A percentile compares a stretch with the other conserved stretches of the same genome.
Conservation (phyloP, 2,329 filamentous ascomycete genomes). For the Fragosphaeria purpurea region DNA sequence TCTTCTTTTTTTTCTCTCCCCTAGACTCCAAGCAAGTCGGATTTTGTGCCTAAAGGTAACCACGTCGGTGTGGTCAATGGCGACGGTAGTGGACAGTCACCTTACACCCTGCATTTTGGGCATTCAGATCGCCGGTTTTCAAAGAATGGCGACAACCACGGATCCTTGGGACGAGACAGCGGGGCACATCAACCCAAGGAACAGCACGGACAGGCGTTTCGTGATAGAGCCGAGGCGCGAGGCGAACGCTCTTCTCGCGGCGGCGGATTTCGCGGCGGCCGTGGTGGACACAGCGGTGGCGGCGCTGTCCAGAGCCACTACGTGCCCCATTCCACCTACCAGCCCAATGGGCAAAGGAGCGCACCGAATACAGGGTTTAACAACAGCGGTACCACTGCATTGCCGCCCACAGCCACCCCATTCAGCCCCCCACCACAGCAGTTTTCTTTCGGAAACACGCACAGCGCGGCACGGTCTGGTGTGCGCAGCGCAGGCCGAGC, state of each 20-base stretch:
- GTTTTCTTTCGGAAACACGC: constrained; percentile 22
- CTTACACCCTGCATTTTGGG: constrained; percentile 1
- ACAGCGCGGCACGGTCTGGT: constrained; percentile 1
- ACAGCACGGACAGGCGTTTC: constrained; percentile 16
- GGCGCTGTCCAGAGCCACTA: constrained; percentile 21
- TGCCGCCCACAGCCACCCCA: constrained; percentile 18
- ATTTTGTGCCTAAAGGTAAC: constrained; percentile 1
- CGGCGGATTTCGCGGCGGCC: constrained; percentile 34
- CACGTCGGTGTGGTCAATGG: not conserved
- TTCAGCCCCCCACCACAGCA: constrained; percentile 37
- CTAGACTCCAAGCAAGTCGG: constrained; percentile 10
- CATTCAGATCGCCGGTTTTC: constrained; percentile 7
- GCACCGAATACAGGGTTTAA: constrained; percentile 18
- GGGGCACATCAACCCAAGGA: constrained; percentile 14
- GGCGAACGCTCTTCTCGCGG: constrained; percentile 29
- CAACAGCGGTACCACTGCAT: constrained; percentile 16
- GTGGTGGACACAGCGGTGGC: constrained; percentile 31
- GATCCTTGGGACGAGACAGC: constrained; percentile 12
- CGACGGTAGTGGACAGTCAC: not conserved
- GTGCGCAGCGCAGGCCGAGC: constrained; percentile 3
- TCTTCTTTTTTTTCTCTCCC: not conserved
- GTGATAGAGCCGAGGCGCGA: constrained; percentile 29
- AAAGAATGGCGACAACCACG: constrained; percentile 2
- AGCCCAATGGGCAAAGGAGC: constrained; percentile 24
- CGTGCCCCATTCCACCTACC: constrained; percentile 23